Percentiles rank a stretch among this genome's conserved stretches.
Evolutionary conservation across 345 rosid genomes (phyloP).

Genomic region (Euphorbia lathyris): DNA sequence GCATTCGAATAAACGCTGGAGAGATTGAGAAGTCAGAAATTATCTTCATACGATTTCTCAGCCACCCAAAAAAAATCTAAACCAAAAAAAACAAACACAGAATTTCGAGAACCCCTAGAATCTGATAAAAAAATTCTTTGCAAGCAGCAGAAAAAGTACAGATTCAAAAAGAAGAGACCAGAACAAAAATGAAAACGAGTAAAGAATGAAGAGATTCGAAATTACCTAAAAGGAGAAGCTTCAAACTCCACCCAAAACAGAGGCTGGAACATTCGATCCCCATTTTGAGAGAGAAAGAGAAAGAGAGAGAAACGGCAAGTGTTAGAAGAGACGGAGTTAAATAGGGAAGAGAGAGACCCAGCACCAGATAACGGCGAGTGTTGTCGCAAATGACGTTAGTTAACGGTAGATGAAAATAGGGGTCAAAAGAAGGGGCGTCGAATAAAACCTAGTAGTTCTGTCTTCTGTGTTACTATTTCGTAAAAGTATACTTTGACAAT

Average conservation of each 20-base stretch:
- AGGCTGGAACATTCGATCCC: constrained; percentile 36
- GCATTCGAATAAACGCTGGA: background rate
- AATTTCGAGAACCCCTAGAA: constrained; percentile 24
- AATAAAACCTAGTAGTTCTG: background rate
- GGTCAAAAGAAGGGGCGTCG: constrained; percentile 46
- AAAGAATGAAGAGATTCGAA: constrained; percentile 13
- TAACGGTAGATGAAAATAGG: constrained; percentile 28
- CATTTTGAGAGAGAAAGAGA: constrained; percentile 14
- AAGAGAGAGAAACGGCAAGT: constrained; percentile 23
- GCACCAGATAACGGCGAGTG: constrained; percentile 26
- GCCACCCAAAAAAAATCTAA: background rate
- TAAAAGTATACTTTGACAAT: too few relatives aligned
- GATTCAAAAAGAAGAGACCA: constrained; percentile 31
- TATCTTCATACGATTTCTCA: background rate
- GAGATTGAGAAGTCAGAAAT: background rate
- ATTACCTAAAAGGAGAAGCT: constrained; percentile 39
- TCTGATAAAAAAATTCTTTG: constrained; percentile 10
- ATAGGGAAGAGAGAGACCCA: constrained; percentile 11
- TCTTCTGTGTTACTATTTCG: background rate
- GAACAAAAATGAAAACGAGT: constrained; percentile 1
- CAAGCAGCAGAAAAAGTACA: constrained; percentile 16
- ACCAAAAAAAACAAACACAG: constrained; percentile 4
- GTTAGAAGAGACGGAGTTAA: constrained; percentile 40
- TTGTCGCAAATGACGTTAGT: constrained; percentile 24
- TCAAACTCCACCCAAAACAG: constrained; percentile 34